phyloP scores from a whole-genome alignment of 2,329 filamentous ascomycete genomes.

The Beauveria caledonica region DNA sequence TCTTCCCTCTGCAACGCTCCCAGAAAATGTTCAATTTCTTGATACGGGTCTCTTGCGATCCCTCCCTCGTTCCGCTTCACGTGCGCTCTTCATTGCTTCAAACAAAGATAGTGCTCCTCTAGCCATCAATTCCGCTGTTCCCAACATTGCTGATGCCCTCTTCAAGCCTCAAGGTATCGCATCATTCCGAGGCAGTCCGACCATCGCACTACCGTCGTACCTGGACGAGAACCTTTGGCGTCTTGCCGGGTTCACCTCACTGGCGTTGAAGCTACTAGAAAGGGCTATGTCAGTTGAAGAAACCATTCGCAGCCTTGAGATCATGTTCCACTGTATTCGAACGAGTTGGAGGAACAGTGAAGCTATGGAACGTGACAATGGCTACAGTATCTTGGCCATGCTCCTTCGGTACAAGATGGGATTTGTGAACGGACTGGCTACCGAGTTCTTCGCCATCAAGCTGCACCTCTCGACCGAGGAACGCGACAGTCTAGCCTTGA shows the following conservation, averaged over 20 bases:
- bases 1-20: slow-evolving; percentile 69
- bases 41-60: slow-evolving; percentile 70
- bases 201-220: slow-evolving; percentile 71
- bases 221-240: slow-evolving; percentile 91
- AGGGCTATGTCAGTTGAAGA: slow-evolving; percentile 61
- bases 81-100: slow-evolving; percentile 40
- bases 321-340: slow-evolving; percentile 77
- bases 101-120: slow-evolving; percentile 57
- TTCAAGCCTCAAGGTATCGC: slow-evolving; percentile 72
- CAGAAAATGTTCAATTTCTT: slow-evolving; percentile 70
- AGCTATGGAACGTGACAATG: slow-evolving; percentile 93
- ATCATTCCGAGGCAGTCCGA: slow-evolving; percentile 72
- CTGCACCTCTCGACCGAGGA: slow-evolving; percentile 43
- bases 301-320: slow-evolving; percentile 68
- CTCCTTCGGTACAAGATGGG: slow-evolving; percentile 78
- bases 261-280: slow-evolving; percentile 79
- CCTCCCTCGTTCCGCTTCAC: slow-evolving; percentile 64
- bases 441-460: slow-evolving; percentile 26
- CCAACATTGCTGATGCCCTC: slow-evolving; percentile 83
- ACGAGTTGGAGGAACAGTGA: slow-evolving; percentile 97
- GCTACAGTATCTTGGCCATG: slow-evolving; percentile 80
- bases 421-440: slow-evolving; percentile 27
- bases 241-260: slow-evolving; percentile 79
- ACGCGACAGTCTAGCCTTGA: slow-evolving; percentile 46
- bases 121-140: slow-evolving; percentile 80